Evolutionary conservation across 495 filamentous ascomycete species (phyloP).

Genomic region (Penicillium daleae): DNA sequence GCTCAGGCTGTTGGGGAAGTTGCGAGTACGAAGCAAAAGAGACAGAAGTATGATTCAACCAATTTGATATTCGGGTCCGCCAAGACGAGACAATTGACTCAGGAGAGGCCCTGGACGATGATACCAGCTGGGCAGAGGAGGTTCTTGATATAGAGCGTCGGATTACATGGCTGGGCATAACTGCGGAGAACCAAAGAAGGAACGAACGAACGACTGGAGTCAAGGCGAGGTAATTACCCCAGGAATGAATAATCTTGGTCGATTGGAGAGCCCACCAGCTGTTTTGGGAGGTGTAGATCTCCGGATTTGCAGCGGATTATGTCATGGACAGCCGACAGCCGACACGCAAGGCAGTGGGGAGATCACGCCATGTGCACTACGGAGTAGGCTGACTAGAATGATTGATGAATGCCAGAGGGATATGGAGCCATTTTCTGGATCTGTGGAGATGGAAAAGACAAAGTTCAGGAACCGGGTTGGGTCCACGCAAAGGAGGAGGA

Average conservation of each 20-base stretch:
- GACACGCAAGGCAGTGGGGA: constrained; percentile 21
- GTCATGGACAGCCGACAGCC: constrained; percentile 31
- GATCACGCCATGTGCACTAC: constrained; percentile 19
- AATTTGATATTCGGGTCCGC: constrained; percentile 13
- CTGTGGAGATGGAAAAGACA: too few relatives aligned
- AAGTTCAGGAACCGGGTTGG: background rate
- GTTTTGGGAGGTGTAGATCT: constrained; percentile 13
- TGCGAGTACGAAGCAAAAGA: constrained; percentile 19
- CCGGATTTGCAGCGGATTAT: constrained; percentile 29
- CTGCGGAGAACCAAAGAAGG: constrained; percentile 6
- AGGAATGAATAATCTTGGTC: constrained; percentile 2
- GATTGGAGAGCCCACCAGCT: constrained; percentile 8
- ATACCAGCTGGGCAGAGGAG: constrained; percentile 7
- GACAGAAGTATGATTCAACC: constrained; percentile 14
- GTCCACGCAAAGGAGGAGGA: background rate
- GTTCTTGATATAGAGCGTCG: constrained; percentile 18
- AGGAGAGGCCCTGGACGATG: constrained; percentile 13
- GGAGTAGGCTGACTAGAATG: background rate
- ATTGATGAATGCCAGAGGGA: background rate
- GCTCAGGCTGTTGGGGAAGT: constrained; percentile 16
- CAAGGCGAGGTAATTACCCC: background rate
- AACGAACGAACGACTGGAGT: background rate
- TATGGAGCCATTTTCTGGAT: too few relatives aligned
- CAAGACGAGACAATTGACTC: constrained; percentile 17
- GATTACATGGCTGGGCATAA: constrained; percentile 20